Conservation (phyloP, 2,329 filamentous ascomycete genomes). For the Aspergillus quadrilineatus region DNA sequence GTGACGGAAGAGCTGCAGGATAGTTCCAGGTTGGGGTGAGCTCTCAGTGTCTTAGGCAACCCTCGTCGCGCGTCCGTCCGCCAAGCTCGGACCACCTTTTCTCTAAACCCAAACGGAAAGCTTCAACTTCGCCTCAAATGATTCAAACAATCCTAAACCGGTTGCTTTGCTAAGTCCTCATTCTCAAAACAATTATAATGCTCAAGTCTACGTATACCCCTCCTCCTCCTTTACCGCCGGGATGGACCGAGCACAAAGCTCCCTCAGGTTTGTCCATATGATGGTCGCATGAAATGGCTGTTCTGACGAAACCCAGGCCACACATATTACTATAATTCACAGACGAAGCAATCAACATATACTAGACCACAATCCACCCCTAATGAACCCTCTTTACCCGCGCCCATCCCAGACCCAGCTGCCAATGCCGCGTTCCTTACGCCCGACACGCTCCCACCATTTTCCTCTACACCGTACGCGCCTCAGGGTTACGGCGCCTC, state of each 20-base stretch:
- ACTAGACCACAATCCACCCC: constrained; percentile 61
- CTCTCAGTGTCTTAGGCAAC: constrained; percentile 37
- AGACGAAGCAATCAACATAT: constrained; percentile 84
- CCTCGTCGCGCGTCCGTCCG: constrained; percentile 39
- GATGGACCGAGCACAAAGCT: constrained; percentile 92
- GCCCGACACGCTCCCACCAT: constrained; percentile 36
- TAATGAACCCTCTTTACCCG: constrained; percentile 27
- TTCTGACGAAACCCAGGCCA: constrained; percentile 58
- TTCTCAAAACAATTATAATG: constrained; percentile 49
- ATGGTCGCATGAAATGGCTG: constrained; percentile 9
- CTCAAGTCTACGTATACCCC: constrained; percentile 75
- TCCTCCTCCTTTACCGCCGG: constrained; percentile 66
- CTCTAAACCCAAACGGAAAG: constrained; percentile 19
- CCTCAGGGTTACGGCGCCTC: constrained; percentile 22
- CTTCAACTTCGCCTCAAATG: constrained; percentile 7
- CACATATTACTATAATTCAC: constrained; percentile 80
- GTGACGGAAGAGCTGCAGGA: constrained; percentile 22
- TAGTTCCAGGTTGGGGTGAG: constrained; percentile 28
- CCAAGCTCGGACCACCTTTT: constrained; percentile 40
- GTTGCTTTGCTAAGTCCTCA: background rate
- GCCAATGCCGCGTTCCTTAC: constrained; percentile 31
- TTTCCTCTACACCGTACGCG: constrained; percentile 39
- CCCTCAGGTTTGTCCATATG: constrained; percentile 60
- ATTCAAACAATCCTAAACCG: background rate
- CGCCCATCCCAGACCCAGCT: constrained; percentile 44